Conservation (phyloP, 2,329 filamentous ascomycete genomes). For the Colletotrichum chrysophilum region DNA sequence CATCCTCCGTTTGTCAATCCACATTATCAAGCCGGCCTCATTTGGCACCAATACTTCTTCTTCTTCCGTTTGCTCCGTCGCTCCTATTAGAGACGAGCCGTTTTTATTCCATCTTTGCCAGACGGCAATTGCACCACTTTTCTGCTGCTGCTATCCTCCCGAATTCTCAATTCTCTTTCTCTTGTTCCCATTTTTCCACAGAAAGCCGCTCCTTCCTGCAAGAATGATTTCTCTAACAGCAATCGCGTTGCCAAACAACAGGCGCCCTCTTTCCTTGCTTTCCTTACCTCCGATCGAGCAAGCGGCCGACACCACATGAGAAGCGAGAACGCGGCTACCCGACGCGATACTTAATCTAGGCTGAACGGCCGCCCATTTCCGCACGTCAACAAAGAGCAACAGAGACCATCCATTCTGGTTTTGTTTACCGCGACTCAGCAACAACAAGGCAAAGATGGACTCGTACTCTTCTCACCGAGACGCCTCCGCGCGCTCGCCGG, state of each 20-base stretch:
- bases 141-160: constrained; percentile 7
- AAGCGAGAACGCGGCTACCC: constrained; percentile 27
- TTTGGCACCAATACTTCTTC: constrained; percentile 9
- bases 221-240: constrained; percentile 61
- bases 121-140: constrained; percentile 19
- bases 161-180: constrained; percentile 19
- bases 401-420: neutral
- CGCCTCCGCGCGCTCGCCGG: constrained; percentile 55
- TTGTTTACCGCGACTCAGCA: neutral
- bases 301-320: constrained; percentile 29
- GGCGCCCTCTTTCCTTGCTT: constrained; percentile 35
- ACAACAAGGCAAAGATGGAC: constrained; percentile 47
- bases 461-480: constrained; percentile 61
- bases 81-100: neutral
- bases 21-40: neutral
- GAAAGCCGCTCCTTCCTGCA: constrained; percentile 25
- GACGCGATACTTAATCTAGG: constrained; percentile 25
- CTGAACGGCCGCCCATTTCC: constrained; percentile 7
- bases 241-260: constrained; percentile 57
- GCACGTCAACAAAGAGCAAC: neutral
- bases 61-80: constrained; percentile 13
- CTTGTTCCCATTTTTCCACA: constrained; percentile 22
- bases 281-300: constrained; percentile 29
- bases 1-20: constrained; percentile 18
- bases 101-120: constrained; percentile 16